These are phyloP conservation scores for Phaeoacremonium minimum DNA, from an alignment of 2,329 filamentous ascomycete genomes.

Conservation along the genomic window DNA sequence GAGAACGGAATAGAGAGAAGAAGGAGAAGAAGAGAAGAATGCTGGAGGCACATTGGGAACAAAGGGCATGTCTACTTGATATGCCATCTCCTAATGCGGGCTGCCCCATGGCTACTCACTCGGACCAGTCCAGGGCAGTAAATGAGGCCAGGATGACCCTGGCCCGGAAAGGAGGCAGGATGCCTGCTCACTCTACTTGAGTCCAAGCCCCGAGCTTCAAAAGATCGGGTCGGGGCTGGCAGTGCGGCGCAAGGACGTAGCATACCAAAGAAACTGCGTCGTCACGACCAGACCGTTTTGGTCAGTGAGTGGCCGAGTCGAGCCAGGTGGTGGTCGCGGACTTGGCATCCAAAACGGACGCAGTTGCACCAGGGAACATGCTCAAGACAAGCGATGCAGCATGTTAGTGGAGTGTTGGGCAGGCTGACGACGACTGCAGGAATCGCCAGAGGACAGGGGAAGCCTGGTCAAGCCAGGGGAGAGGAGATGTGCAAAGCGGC, in stretches of 20 bases:
- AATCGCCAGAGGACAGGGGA: neutral
- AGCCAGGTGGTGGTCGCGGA: slow-evolving; percentile 1
- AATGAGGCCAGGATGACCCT: too few species aligned
- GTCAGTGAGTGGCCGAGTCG: neutral
- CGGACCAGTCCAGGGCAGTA: too few species aligned
- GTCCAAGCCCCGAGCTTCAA: too few species aligned
- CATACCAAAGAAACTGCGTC: neutral
- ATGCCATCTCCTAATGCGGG: neutral
- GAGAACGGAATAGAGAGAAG: neutral
- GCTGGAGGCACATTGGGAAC: neutral
- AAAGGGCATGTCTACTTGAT: neutral
- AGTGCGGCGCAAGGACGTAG: neutral
- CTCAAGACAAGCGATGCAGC: slow-evolving; percentile 15
- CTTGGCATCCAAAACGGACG: slow-evolving; percentile 2
- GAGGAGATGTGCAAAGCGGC: too few species aligned
- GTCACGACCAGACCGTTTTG: neutral
- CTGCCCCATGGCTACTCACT: too few species aligned
- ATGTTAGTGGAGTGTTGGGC: slow-evolving; percentile 14
- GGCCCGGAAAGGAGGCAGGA: neutral
- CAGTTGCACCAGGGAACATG: slow-evolving; percentile 7
- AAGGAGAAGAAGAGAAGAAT: neutral
- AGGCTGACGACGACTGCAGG: too few species aligned
- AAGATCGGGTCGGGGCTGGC: too few species aligned
- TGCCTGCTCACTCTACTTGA: neutral
- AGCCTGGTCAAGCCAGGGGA: too few species aligned